phyloP scores from a whole-genome alignment of 2,329 filamentous ascomycete genomes.

The Paecilomyces niveus region DNA sequence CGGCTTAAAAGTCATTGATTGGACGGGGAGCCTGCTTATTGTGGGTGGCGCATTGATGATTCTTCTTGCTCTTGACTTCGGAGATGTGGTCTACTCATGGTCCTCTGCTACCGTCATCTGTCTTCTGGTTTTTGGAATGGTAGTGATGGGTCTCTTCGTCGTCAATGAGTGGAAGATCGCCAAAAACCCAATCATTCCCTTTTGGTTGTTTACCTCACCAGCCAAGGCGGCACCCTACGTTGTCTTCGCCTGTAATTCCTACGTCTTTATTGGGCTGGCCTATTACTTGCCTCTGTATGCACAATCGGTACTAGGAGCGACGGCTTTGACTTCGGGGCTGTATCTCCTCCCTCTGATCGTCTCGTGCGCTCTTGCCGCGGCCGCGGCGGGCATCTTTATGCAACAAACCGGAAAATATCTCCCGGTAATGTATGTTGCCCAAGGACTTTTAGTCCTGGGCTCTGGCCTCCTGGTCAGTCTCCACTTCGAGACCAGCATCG shows the following conservation, averaged over 20 bases:
- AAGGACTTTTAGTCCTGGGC: constrained; percentile 50
- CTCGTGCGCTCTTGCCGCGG: constrained; percentile 53
- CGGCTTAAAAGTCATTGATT: constrained; percentile 52
- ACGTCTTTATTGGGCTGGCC: constrained; percentile 61
- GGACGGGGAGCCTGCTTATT: constrained; percentile 51
- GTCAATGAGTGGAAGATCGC: constrained; percentile 63
- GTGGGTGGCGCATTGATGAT: constrained; percentile 74
- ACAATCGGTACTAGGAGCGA: constrained; percentile 57
- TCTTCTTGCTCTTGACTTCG: constrained; percentile 71
- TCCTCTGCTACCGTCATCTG: constrained; percentile 62
- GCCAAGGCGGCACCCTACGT: constrained; percentile 56
- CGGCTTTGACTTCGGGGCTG: constrained; percentile 59
- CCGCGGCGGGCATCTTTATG: constrained; percentile 55
- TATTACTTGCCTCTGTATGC: constrained; percentile 75
- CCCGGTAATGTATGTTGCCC: constrained; percentile 47
- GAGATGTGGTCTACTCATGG: constrained; percentile 66
- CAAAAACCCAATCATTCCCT: constrained; percentile 63
- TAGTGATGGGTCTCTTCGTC: constrained; percentile 56
- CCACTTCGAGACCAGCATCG: constrained; percentile 37
- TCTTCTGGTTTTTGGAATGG: constrained; percentile 61
- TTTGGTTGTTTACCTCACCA: constrained; percentile 54
- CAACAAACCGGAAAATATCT: constrained; percentile 59
- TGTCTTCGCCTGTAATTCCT: constrained; percentile 60
- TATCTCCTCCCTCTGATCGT: constrained; percentile 60
- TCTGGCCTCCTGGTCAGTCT: constrained; percentile 52